Conservation (phyloP, 805 yeast species). For the Cyberlindnera meyerae region DNA sequence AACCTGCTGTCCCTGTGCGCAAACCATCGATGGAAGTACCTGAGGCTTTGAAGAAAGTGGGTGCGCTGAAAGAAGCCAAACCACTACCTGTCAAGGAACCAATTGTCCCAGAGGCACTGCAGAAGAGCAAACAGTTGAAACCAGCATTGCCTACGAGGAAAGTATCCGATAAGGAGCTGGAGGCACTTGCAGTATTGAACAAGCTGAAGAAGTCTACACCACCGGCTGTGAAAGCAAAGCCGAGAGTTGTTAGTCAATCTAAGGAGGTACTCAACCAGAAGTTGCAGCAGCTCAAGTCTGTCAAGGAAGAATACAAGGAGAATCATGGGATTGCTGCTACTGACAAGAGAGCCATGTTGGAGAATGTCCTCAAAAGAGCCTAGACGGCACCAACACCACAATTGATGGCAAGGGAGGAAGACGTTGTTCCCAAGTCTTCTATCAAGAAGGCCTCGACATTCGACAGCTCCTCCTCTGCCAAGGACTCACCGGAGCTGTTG, state of each 20-base stretch:
- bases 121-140: constrained; percentile 8
- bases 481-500: not conserved
- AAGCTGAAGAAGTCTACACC: constrained; percentile 14
- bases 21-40: constrained; percentile 20
- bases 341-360: constrained; percentile 15
- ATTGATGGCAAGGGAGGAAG: constrained; percentile 2
- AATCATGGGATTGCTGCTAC: too few relatives aligned
- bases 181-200: constrained; percentile 15
- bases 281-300: constrained; percentile 12
- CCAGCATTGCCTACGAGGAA: constrained; percentile 18
- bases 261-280: constrained; percentile 15
- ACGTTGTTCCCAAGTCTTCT: not conserved
- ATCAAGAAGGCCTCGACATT: constrained; percentile 23
- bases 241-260: constrained; percentile 21
- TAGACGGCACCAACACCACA: constrained; percentile 17
- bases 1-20: constrained; percentile 21
- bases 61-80: constrained; percentile 5
- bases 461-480: constrained; percentile 11
- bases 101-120: constrained; percentile 14
- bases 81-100: constrained; percentile 9
- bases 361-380: constrained; percentile 14
- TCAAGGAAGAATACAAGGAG: constrained; percentile 3
- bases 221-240: constrained; percentile 16
- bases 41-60: constrained; percentile 17
- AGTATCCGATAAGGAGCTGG: constrained; percentile 16